A percentile compares a stretch with the other conserved stretches of the same genome.
phyloP scores from a whole-genome alignment of 31 red algal species.

The Odonthalia washingtoniensis region DNA sequence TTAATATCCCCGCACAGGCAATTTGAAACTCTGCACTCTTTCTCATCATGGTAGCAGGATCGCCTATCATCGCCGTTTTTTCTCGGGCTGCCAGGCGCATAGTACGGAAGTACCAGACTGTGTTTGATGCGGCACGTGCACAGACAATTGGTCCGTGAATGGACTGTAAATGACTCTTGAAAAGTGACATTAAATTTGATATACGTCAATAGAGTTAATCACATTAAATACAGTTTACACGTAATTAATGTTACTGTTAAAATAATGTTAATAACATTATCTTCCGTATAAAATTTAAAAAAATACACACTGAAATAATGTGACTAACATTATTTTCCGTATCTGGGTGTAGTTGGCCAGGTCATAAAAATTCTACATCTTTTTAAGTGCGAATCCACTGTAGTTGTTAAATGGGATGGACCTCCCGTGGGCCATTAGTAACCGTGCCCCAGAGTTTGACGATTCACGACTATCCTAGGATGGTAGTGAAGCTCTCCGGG shows the following conservation, averaged over 20 bases:
- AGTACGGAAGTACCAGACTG: not conserved
- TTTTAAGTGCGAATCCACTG: no score
- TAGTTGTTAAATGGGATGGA: no score
- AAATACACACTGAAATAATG: not conserved
- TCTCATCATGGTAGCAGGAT: not conserved
- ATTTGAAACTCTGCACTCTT: no score
- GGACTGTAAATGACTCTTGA: not conserved
- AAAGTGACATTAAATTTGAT: slow-evolving; percentile 10
- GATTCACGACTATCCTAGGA: no score
- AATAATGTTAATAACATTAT: slow-evolving; percentile 14
- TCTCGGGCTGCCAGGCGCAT: not conserved
- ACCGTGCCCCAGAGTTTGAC: no score
- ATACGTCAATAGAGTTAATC: not conserved
- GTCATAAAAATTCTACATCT: no score
- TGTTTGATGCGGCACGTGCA: slow-evolving; percentile 3
- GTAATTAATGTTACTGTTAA: not conserved
- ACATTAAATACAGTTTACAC: not conserved
- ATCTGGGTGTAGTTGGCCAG: no score
- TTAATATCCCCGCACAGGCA: no score
- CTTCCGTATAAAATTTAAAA: not conserved
- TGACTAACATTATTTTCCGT: slow-evolving; percentile 17
- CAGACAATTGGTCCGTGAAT: not conserved
- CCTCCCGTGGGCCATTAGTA: no score
- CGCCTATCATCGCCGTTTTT: not conserved
- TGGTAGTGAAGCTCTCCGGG: no score